Evolutionary conservation across 192 early-diverging fungal species (phyloP), one percentile per base, ranked within the genome.

Genomic region (Geranomyces variabilis): DNA sequence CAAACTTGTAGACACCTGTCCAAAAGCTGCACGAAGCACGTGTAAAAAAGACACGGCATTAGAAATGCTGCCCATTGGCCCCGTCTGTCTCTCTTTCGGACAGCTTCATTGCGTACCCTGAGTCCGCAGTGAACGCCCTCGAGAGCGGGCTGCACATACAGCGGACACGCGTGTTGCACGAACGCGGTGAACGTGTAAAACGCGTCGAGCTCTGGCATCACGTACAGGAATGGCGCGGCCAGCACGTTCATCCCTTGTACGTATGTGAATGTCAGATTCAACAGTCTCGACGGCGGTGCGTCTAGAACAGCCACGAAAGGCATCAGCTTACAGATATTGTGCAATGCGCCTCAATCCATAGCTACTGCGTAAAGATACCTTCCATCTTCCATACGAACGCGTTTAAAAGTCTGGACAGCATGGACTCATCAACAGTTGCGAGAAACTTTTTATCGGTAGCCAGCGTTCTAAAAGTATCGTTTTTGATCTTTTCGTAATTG

Each of bases 171-270:
- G 67, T 89, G 83, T 70, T 90, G 90, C 63, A 98, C 89, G 69
- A 98, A 94, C 22, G 89, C 90, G 4, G 92, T 88, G 75, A 93
- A 96, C 12, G 91, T 84, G 71, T 88, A 93, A 64, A 93, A 96
- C 7, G 93, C 93, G 48, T 94, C 94, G 67, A 96, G 83, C 79
- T 98, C 96, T 47, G 92, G 88, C 91, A 98, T 91, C 0, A 90
- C 89, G 67, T 89, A 95, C 21, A 96, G 79, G 71, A 98, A 96
- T 31, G 96, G 96, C 17, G 93, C 93, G 48, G 86, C 83, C 49
- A 96, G 82, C 45, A 94, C 93, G 79, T 96, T 98, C 93, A 98
- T 96, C 22, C 95, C 94, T 77, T 94, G 94, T 22, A 96, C 95
- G 78, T 98, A 94, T 15, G 90, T 84, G 62, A 94, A 86, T 48